These are phyloP conservation scores for Cutaneotrichosporon sp. DNA, from an alignment of 1,284 basidiomycete genomes.

Conservation along the genomic window DNA sequence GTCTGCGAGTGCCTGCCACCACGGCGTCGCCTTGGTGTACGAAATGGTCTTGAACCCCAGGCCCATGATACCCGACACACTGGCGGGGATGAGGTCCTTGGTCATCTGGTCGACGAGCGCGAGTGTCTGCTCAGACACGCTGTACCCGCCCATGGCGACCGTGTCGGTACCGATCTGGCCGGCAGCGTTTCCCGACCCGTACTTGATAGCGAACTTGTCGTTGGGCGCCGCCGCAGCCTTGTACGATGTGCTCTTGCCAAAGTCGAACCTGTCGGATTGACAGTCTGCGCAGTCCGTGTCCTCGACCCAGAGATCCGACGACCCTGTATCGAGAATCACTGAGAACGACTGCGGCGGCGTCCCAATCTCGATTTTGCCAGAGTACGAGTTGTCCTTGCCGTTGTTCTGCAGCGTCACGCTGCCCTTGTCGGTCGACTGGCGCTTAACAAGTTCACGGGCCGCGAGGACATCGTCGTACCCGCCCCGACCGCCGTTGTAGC, in stretches of 20 bases:
- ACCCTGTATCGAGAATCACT: conserved; percentile 58
- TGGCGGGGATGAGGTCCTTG: conserved; percentile 40
- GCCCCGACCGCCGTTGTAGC: conserved; percentile 30
- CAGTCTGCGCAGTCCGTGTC: conserved; percentile 20
- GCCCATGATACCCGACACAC: conserved; percentile 52
- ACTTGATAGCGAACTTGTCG: conserved; percentile 37
- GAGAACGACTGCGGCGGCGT: conserved; percentile 52
- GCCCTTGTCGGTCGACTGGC: conserved; percentile 1
- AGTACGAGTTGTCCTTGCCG: conserved; percentile 46
- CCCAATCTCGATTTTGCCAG: conserved; percentile 41
- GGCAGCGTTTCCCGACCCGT: conserved; percentile 60
- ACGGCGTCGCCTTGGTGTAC: conserved; percentile 49
- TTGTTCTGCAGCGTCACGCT: conserved; percentile 23
- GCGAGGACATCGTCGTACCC: conserved; percentile 20
- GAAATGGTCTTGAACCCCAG: conserved; percentile 51
- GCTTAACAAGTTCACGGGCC: not conserved
- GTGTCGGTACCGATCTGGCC: conserved; percentile 67
- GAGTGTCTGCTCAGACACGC: conserved; percentile 63
- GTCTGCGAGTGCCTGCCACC: conserved; percentile 61
- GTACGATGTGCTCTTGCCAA: conserved; percentile 15
- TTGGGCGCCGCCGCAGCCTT: conserved; percentile 15
- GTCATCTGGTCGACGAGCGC: conserved; percentile 49
- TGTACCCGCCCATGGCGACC: conserved; percentile 75
- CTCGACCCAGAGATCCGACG: conserved; percentile 54
- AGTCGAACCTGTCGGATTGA: conserved; percentile 16